phyloP scores from a whole-genome alignment of 179 eudicot genomes.

The Beta macrorhiza region DNA sequence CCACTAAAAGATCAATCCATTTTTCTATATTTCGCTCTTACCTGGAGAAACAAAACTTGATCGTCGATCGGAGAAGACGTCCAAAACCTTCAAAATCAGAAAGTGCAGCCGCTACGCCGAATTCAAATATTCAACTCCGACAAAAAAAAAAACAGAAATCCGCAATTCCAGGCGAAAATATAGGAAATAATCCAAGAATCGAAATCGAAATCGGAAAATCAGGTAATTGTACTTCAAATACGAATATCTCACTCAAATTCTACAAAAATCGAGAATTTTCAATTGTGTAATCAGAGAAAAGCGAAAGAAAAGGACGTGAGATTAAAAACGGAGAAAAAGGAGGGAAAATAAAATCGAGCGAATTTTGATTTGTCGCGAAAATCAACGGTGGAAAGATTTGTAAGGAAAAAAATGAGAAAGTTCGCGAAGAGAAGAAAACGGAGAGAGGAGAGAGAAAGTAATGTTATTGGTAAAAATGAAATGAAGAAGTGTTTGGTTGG shows the following conservation, averaged over 20 bases:
- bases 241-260: neutral
- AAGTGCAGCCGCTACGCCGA: neutral
- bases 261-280: neutral
- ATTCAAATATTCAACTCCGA: neutral
- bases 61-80: neutral
- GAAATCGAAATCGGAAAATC: neutral
- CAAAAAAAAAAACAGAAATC: neutral
- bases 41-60: neutral
- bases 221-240: neutral
- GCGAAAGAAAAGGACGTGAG: neutral
- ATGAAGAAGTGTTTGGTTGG: slow-evolving; percentile 32
- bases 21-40: neutral
- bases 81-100: neutral
- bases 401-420: slow-evolving; percentile 13
- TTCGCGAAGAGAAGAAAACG: slow-evolving; percentile 1
- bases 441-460: neutral
- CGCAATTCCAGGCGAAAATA: too few species aligned
- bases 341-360: neutral
- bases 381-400: slow-evolving; percentile 16
- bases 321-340: neutral
- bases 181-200: neutral
- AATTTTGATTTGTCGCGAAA: neutral
- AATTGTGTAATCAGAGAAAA: neutral
- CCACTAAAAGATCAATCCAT: neutral
- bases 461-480: neutral